Conservation (phyloP, 371 early-diverging fungal species). For the Thermomucor indicae-seudaticae region DNA sequence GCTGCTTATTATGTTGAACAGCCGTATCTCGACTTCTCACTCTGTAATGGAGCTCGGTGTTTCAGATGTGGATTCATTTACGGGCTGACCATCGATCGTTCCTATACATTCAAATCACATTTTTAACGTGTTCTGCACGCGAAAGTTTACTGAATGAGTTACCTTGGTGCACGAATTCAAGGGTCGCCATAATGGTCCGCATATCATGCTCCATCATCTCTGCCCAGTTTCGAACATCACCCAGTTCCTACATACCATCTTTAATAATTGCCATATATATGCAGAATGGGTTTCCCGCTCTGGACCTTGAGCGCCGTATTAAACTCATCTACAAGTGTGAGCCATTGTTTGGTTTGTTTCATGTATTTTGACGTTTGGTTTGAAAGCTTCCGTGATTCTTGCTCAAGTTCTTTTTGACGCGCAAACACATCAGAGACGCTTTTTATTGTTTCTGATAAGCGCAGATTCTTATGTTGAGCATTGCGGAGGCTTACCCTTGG, state of each 20-base stretch:
- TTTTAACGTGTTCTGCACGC: no score
- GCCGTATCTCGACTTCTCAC: no score
- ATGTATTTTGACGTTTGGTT: slow-evolving; percentile 43
- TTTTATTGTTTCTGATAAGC: background rate
- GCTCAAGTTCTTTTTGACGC: slow-evolving; percentile 60
- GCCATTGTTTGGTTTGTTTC: slow-evolving; percentile 61
- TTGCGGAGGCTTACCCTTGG: background rate
- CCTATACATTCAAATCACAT: no score
- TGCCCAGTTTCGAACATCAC: slow-evolving; percentile 83
- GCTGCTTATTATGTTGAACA: no score
- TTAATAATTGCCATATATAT: background rate
- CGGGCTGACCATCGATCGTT: no score
- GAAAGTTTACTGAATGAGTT: no score
- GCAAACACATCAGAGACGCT: slow-evolving; percentile 52
- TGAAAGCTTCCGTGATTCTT: slow-evolving; percentile 48
- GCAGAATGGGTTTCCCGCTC: background rate
- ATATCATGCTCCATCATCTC: slow-evolving; percentile 37
- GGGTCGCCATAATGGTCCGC: slow-evolving; percentile 21
- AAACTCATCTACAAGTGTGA: slow-evolving; percentile 53
- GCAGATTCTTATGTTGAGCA: background rate
- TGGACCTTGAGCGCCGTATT: slow-evolving; percentile 57
- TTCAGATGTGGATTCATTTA: no score
- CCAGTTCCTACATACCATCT: slow-evolving; percentile 69
- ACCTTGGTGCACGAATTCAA: slow-evolving; percentile 30
- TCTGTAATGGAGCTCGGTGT: no score